Conservation (phyloP, 768 basidiomycete species). For the Rhodocollybia butyracea region DNA sequence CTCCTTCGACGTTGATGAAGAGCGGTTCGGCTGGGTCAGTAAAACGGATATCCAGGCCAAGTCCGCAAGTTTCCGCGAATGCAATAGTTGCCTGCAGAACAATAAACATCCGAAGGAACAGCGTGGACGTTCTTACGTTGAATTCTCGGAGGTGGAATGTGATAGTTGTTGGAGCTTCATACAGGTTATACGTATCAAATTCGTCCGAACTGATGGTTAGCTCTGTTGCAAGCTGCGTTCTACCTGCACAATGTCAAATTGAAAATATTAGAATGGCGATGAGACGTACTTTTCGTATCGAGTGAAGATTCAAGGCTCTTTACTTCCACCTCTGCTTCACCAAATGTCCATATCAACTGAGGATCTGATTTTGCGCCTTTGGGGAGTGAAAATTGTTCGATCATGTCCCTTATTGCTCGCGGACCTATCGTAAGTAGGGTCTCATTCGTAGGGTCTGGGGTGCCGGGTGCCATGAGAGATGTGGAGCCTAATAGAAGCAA, state of each 20-base stretch:
- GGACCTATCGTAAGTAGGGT: slow-evolving; percentile 73
- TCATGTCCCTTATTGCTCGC: slow-evolving; percentile 67
- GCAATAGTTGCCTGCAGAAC: slow-evolving; percentile 68
- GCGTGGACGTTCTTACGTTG: slow-evolving; percentile 42
- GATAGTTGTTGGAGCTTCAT: slow-evolving; percentile 59
- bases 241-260: slow-evolving; percentile 34
- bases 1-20: slow-evolving; percentile 74
- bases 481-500: slow-evolving; percentile 57
- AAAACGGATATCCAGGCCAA: slow-evolving; percentile 68
- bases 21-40: slow-evolving; percentile 71
- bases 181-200: slow-evolving; percentile 74
- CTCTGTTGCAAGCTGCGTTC: slow-evolving; percentile 68
- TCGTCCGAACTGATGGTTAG: slow-evolving; percentile 74
- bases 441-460: slow-evolving; percentile 54
- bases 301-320: slow-evolving; percentile 65
- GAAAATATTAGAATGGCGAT: not conserved
- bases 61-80: slow-evolving; percentile 69
- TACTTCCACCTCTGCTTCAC: slow-evolving; percentile 61
- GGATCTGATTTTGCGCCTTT: slow-evolving; percentile 68
- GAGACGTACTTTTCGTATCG: slow-evolving; percentile 55
- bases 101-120: not conserved
- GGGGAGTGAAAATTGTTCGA: slow-evolving; percentile 75
- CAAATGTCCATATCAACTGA: slow-evolving; percentile 80
- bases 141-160: slow-evolving; percentile 84
- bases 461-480: slow-evolving; percentile 61